Conservation (phyloP, 139 green algal species). For the Trebouxia sp. region DNA sequence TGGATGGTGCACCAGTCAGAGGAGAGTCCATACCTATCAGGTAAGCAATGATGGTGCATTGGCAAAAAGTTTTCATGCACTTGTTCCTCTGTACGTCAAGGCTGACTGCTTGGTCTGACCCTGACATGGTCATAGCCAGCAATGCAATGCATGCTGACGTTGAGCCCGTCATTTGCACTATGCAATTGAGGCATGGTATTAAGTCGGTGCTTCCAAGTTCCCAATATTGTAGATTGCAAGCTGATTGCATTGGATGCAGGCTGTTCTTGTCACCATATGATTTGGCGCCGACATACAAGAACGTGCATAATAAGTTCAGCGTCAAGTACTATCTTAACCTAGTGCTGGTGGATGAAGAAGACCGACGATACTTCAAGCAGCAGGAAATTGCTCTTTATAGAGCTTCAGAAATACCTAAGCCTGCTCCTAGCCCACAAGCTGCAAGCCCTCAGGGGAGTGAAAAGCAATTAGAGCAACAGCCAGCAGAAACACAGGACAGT, state of each 20-base stretch:
- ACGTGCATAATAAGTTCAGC: slow-evolving; percentile 95
- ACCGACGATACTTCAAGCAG: slow-evolving; percentile 97
- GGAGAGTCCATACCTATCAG: slow-evolving; percentile 90
- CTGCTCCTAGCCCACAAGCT: neutral
- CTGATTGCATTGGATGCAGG: slow-evolving; percentile 42
- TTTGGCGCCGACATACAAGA: slow-evolving; percentile 92
- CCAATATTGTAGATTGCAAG: neutral
- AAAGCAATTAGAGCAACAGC: neutral
- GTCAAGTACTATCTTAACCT: slow-evolving; percentile 99
- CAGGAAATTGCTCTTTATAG: slow-evolving; percentile 88
- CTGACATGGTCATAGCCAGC: too few species aligned
- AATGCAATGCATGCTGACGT: too few species aligned
- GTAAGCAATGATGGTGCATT: slow-evolving; percentile 40
- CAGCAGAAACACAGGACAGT: neutral
- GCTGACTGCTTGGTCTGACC: too few species aligned
- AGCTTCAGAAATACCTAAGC: neutral
- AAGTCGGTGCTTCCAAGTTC: neutral
- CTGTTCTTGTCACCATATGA: slow-evolving; percentile 96
- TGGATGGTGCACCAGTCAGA: slow-evolving; percentile 96
- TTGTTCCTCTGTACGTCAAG: too few species aligned
- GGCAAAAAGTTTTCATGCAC: too few species aligned
- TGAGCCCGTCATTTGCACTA: neutral
- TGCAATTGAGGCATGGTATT: neutral
- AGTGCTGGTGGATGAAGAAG: slow-evolving; percentile 99
- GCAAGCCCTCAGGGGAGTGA: neutral